Base-by-base conservation (phyloP, 306 rosid species). In the Cicer judaicum region DNA sequence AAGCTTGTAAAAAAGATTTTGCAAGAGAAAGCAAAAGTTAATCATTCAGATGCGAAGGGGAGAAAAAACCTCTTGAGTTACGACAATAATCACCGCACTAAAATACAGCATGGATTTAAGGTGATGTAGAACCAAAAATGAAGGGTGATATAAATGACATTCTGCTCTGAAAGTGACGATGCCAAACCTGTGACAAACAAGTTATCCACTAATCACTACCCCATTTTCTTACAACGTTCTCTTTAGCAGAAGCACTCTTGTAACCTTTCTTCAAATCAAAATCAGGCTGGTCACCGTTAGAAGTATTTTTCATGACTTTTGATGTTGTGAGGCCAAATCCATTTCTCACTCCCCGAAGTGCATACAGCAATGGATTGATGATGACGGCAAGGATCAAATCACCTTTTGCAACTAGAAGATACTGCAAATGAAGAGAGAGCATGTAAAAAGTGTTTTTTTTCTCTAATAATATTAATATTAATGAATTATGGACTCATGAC, bases 311-410 rank as follows among this genome's bases (percentile, higher is more conserved):
- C 80, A 72, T 76, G 73, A 88, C 74, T 86, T 72, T 84, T 4
- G 90, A 84, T 68, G 96, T 74, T 67, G 90, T 7, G 42, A 81
- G 87, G 67, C 84, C 70, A 21, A 92, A 79, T 66, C 89, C 91
- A 59, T 86, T 89, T 86, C 96, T 90, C 76, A 95, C 85, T 75
- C 96, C 92, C 76, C 99, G 87, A 56, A 94, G 80, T 66, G 85
- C 84, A 80, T 90, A 90, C 75, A 94, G 74, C 84, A 92, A 76
- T 6, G 97, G 96, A 76, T 94, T 94, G 85, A 92, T 38, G 80
- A 87, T 61, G 71, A 89, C 83, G 12, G 99, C 99, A 38, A 94
- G 86, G 86, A 92, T 68, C 86, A 92, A 63, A 56, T 89, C 95
- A 68, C 97, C 93, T 85, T 90, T 94, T 47, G 92, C 87, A 73